Conservation (phyloP, 2,329 filamentous ascomycete species). For the Hypoxylon sp. region DNA sequence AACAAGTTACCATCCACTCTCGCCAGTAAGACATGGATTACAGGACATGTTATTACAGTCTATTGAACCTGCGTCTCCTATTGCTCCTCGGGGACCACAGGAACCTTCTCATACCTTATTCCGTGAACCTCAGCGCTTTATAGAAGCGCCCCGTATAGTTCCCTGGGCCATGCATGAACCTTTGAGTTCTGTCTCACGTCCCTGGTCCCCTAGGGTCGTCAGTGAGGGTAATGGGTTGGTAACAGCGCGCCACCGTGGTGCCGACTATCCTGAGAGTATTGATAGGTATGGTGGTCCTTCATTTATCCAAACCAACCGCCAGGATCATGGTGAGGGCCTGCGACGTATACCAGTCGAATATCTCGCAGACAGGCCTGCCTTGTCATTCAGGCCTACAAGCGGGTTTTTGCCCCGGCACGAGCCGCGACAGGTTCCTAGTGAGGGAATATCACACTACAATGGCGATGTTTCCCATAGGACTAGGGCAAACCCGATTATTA, state of each 20-base stretch:
- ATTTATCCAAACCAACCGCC: slow-evolving; percentile 46
- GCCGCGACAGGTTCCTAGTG: slow-evolving; percentile 36
- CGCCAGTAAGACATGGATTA: slow-evolving; percentile 50
- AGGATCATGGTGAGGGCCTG: slow-evolving; percentile 40
- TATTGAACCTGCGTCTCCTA: slow-evolving; percentile 54
- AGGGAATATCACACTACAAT: slow-evolving; percentile 39
- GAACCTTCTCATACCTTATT: slow-evolving; percentile 36
- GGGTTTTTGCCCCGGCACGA: slow-evolving; percentile 35
- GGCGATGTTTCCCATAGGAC: slow-evolving; percentile 44
- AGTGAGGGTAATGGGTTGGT: slow-evolving; percentile 43
- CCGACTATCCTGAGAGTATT: slow-evolving; percentile 45
- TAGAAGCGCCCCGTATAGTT: slow-evolving; percentile 46
- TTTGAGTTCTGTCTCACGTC: slow-evolving; percentile 33
- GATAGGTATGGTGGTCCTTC: slow-evolving; percentile 37
- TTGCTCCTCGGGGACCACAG: slow-evolving; percentile 30
- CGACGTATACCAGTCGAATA: slow-evolving; percentile 41
- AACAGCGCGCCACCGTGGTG: slow-evolving; percentile 48
- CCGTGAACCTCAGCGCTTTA: slow-evolving; percentile 43
- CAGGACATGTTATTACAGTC: slow-evolving; percentile 55
- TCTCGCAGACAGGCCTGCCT: slow-evolving; percentile 33
- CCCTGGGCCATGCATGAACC: slow-evolving; percentile 45
- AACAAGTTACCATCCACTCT: slow-evolving; percentile 41
- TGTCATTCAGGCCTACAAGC: slow-evolving; percentile 19
- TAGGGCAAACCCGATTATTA: slow-evolving; percentile 47
- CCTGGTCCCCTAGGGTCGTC: slow-evolving; percentile 43